Evolutionary conservation across 305 asterid genomes (phyloP).

Genomic region (Fraxinus xanthoxyloides): DNA sequence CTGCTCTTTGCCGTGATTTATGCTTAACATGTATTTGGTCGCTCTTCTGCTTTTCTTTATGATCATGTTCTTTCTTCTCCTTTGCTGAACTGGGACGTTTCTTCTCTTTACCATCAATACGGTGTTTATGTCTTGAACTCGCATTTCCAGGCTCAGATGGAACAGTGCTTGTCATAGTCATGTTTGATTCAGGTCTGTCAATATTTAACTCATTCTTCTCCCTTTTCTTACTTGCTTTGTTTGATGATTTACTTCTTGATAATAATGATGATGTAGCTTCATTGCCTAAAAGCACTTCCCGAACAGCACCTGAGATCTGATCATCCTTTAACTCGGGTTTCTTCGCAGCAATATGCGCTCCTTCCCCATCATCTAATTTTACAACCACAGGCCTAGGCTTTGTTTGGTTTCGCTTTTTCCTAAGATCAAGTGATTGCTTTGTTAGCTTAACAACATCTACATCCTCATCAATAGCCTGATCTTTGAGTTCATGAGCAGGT

Average conservation of each 20-base stretch:
- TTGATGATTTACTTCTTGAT: conserved; percentile 41
- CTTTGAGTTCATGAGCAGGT: conserved; percentile 70
- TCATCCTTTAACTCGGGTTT: conserved; percentile 45
- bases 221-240: conserved; percentile 48
- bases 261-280: conserved; percentile 69
- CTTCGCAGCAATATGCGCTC: conserved; percentile 26
- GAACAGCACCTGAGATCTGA: conserved; percentile 72
- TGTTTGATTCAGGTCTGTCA: conserved; percentile 30
- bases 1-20: conserved; percentile 63
- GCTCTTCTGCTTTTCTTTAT: conserved; percentile 47
- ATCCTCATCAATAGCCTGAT: conserved; percentile 37
- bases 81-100: conserved; percentile 44
- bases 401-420: conserved; percentile 57
- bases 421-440: conserved; percentile 56
- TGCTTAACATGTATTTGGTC: conserved; percentile 49
- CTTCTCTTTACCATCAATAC: conserved; percentile 58
- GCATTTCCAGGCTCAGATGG: conserved; percentile 35
- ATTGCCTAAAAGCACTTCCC: conserved; percentile 78
- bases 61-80: conserved; percentile 51
- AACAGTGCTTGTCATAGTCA: conserved; percentile 20
- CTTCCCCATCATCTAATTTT: conserved; percentile 74
- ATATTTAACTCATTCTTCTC: conserved; percentile 31
- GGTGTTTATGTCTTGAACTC: conserved; percentile 46
- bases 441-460: conserved; percentile 74
- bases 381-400: conserved; percentile 92